Conservation (phyloP, 2,329 filamentous ascomycete species). For the Rugonectria rugulosa region DNA sequence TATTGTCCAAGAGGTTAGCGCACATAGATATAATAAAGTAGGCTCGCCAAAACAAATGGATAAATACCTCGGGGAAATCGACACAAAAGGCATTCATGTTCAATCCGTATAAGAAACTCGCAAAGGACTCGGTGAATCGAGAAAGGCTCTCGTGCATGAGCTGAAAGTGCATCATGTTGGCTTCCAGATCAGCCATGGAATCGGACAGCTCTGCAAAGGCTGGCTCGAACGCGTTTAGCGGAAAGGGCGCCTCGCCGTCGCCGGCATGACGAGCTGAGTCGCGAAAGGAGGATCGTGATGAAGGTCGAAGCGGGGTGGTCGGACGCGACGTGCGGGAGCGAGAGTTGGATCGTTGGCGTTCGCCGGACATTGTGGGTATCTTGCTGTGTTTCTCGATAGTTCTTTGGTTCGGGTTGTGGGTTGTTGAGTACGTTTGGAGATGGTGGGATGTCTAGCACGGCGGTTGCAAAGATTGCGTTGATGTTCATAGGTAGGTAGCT, state of each 20-base stretch:
- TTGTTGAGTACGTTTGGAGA: neutral
- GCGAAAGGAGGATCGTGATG: slow-evolving; percentile 87
- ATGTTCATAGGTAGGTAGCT: too few species aligned
- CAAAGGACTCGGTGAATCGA: slow-evolving; percentile 95
- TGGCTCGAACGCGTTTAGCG: slow-evolving; percentile 84
- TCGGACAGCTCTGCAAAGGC: slow-evolving; percentile 94
- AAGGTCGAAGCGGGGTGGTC: slow-evolving; percentile 89
- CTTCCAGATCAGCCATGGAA: slow-evolving; percentile 92
- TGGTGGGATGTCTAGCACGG: too few species aligned
- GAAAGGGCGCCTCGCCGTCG: slow-evolving; percentile 64
- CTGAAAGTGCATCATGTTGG: slow-evolving; percentile 97
- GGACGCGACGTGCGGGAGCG: slow-evolving; percentile 76
- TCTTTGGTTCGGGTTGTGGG: neutral
- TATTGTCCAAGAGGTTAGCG: too few species aligned
- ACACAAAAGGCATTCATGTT: slow-evolving; percentile 99
- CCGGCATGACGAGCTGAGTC: slow-evolving; percentile 70
- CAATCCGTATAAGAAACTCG: slow-evolving; percentile 91
- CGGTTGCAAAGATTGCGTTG: neutral
- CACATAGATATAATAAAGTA: too few species aligned
- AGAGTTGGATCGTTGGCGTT: slow-evolving; percentile 59
- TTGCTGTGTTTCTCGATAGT: neutral
- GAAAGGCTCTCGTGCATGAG: slow-evolving; percentile 94
- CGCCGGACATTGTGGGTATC: slow-evolving; percentile 35
- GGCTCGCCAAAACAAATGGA: neutral
- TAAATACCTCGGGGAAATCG: slow-evolving; percentile 86